Conservation (phyloP, 768 basidiomycete genomes). For the Stropharia rugosoannulata region DNA sequence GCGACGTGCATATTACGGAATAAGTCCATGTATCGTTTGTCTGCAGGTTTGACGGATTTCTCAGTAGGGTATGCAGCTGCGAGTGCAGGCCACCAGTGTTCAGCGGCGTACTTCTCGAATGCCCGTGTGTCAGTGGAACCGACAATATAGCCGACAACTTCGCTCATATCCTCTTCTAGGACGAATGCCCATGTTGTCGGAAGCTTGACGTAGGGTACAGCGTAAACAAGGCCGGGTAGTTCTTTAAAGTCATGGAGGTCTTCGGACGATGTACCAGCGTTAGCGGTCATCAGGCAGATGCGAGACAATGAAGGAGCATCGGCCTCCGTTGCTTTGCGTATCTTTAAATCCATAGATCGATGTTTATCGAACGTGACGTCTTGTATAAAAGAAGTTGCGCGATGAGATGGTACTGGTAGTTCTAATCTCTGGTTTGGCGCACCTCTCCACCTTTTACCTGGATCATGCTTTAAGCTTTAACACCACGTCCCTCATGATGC, state of each 20-base stretch:
- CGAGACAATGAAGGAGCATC: slow-evolving; percentile 60
- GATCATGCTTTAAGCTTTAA: background rate
- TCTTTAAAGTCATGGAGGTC: slow-evolving; percentile 57
- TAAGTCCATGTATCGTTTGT: slow-evolving; percentile 42
- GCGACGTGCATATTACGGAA: slow-evolving; percentile 43
- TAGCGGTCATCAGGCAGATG: slow-evolving; percentile 75
- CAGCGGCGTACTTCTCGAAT: slow-evolving; percentile 54
- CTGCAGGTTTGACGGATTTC: slow-evolving; percentile 36
- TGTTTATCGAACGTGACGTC: background rate
- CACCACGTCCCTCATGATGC: background rate
- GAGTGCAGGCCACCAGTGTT: slow-evolving; percentile 67
- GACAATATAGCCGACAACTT: slow-evolving; percentile 71
- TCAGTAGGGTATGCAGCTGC: slow-evolving; percentile 51
- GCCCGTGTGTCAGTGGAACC: slow-evolving; percentile 66
- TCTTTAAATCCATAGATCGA: slow-evolving; percentile 37
- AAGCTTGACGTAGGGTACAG: slow-evolving; percentile 72
- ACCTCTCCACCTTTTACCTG: too few species aligned
- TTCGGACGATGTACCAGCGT: slow-evolving; percentile 69
- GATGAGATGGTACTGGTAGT: too few species aligned
- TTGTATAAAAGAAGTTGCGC: background rate
- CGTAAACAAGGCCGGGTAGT: slow-evolving; percentile 70
- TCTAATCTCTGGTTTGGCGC: too few species aligned
- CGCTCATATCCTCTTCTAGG: slow-evolving; percentile 49
- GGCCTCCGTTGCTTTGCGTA: slow-evolving; percentile 54
- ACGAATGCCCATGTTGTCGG: slow-evolving; percentile 76